Evolutionary conservation across 2,329 filamentous ascomycete genomes (phyloP), one percentile per base, ranked within the genome.

Genomic region (Coleophoma crateriformis): DNA sequence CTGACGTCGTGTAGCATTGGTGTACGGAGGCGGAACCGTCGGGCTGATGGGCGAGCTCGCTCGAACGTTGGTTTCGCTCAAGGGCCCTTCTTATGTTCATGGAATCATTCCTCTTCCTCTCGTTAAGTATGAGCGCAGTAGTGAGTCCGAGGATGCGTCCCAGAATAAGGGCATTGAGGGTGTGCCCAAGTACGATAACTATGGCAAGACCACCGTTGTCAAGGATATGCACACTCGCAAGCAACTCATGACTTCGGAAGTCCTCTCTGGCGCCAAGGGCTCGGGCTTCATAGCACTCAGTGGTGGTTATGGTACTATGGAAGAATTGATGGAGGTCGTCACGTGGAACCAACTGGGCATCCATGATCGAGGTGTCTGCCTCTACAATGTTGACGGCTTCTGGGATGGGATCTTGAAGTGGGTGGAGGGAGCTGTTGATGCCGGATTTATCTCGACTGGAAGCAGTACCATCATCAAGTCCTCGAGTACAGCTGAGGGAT

Each of bases 261-360:
- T 97, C 14, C 79, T 95, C 20, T 78, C 81, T 17, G 90, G 90
- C 22, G 91, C 87, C 0, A 82, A 85, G 0, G 92, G 92, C 1
- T 86, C 83, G 50, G 92, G 92, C 12, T 99, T 99, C 71, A 82
- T 99, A 38, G 90, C 90, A 27, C 73, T 99, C 51, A 82, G 81
- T 49, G 92, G 92, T 40, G 94, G 94, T 1, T 99, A 92, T 68
- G 94, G 94, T 17, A 99, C 94, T 2, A 79, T 97, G 66, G 94
- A 99, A 73, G 94, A 99, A 76, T 78, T 99, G 65, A 90, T 96
- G 69, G 89, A 95, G 72, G 82, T 89, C 2, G 84, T 84, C 22
- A 95, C 89, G 11, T 99, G 94, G 91, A 97, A 96, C 68, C 94
- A 97, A 72, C 72, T 99, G 45, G 92, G 94, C 1, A 97, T 99